A percentile compares a stretch with the other conserved stretches of the same genome.
These are phyloP conservation scores for Bocquillonia castaneifolia DNA, from an alignment of 441 rosid species.

Conservation along the genomic window DNA sequence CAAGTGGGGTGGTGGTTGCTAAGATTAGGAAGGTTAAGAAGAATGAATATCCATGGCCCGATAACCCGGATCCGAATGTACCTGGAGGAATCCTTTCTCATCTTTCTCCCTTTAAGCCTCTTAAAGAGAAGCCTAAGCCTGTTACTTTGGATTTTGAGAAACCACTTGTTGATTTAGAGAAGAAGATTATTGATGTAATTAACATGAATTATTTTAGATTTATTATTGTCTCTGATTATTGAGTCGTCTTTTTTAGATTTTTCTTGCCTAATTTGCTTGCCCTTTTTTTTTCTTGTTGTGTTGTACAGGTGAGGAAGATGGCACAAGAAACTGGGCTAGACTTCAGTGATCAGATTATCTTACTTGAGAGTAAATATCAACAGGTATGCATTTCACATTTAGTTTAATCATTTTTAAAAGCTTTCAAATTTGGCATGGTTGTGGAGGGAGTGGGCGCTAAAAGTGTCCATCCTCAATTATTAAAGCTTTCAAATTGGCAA, in stretches of 20 bases:
- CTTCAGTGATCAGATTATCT: constrained; percentile 72
- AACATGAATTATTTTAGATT: too few relatives aligned
- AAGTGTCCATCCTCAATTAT: too few relatives aligned
- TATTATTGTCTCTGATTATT: constrained; percentile 16
- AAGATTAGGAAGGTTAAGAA: constrained; percentile 77
- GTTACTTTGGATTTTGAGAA: constrained; percentile 83
- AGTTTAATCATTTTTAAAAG: neutral
- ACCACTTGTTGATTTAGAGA: constrained; percentile 71
- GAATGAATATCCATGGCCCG: constrained; percentile 86
- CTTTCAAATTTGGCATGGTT: neutral
- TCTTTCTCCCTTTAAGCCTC: constrained; percentile 78
- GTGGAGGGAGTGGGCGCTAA: too few relatives aligned
- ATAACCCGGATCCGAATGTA: constrained; percentile 78
- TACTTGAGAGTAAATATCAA: constrained; percentile 69
- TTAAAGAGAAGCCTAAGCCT: constrained; percentile 65
- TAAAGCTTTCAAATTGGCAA: too few relatives aligned
- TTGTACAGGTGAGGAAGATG: constrained; percentile 83
- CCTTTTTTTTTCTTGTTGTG: constrained; percentile 19
- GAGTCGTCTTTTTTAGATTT: neutral
- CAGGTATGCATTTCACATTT: too few relatives aligned
- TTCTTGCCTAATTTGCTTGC: neutral
- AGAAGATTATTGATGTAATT: constrained; percentile 75
- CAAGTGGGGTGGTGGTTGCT: constrained; percentile 44
- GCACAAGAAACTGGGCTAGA: constrained; percentile 84
- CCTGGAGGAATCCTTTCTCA: constrained; percentile 77